Evolutionary conservation across 2,329 filamentous ascomycete genomes (phyloP).

Genomic region (Venturia oleaginea): DNA sequence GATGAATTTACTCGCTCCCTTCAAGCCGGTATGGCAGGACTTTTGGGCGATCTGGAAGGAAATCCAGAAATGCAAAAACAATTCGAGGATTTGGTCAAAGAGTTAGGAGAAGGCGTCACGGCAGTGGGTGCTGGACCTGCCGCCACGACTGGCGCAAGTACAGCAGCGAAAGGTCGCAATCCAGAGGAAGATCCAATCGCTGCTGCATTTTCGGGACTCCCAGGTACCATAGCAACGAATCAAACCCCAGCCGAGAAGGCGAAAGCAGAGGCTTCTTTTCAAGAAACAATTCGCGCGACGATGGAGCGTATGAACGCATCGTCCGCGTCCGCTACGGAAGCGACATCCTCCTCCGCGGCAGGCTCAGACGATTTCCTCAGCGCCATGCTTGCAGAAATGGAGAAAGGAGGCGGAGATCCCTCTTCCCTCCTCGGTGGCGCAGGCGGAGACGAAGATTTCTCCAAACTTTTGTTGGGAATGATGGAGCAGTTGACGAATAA

Average conservation of each 20-base stretch:
- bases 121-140: slow-evolving; percentile 22
- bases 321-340: slow-evolving; percentile 60
- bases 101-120: slow-evolving; percentile 49
- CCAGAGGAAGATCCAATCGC: slow-evolving; percentile 13
- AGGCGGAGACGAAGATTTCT: slow-evolving; percentile 70
- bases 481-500: slow-evolving; percentile 99
- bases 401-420: slow-evolving; percentile 48
- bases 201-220: slow-evolving; percentile 16
- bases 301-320: slow-evolving; percentile 97
- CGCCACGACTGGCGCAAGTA: slow-evolving; percentile 22
- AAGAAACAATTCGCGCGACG: slow-evolving; percentile 84
- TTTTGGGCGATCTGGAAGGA: slow-evolving; percentile 61
- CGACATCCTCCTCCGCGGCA: slow-evolving; percentile 39
- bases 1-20: slow-evolving; percentile 77
- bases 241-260: slow-evolving; percentile 14
- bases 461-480: slow-evolving; percentile 92
- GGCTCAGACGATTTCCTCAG: slow-evolving; percentile 66
- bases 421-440: slow-evolving; percentile 33
- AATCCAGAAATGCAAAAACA: slow-evolving; percentile 63
- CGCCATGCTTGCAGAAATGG: slow-evolving; percentile 88
- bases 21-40: slow-evolving; percentile 80
- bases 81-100: slow-evolving; percentile 69
- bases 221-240: neutral
- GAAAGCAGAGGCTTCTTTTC: slow-evolving; percentile 60
- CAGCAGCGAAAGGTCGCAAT: neutral